Percentiles rank a stretch among this genome's conserved stretches.
These are phyloP conservation scores for Aspergillus proliferans DNA, from an alignment of 2,329 filamentous ascomycete genomes.

Conservation along the genomic window DNA sequence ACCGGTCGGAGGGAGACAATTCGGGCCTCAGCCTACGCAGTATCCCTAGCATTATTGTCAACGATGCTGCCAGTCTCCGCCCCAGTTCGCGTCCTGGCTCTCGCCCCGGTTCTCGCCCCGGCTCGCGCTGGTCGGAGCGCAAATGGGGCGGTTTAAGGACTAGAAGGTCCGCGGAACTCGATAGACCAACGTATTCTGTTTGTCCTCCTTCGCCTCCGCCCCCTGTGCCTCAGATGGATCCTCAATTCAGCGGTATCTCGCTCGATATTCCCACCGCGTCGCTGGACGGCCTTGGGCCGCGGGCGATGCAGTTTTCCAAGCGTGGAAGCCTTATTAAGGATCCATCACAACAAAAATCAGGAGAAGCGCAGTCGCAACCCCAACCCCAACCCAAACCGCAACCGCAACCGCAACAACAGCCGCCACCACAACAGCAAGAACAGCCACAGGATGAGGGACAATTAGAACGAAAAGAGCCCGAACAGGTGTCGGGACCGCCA, in stretches of 20 bases:
- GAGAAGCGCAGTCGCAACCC: constrained; percentile 5
- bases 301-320: constrained; percentile 53
- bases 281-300: constrained; percentile 48
- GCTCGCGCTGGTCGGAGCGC: constrained; percentile 40
- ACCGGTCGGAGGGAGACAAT: constrained; percentile 16
- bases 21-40: constrained; percentile 24
- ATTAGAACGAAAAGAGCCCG: not conserved
- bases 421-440: not conserved
- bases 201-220: constrained; percentile 11
- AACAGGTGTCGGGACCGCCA: not conserved
- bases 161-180: constrained; percentile 29
- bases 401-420: constrained; percentile 3
- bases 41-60: constrained; percentile 37
- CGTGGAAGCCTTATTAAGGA: constrained; percentile 55
- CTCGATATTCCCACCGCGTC: constrained; percentile 51
- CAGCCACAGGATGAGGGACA: not conserved
- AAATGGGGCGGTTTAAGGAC: constrained; percentile 34
- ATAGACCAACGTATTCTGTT: constrained; percentile 21
- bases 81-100: constrained; percentile 28
- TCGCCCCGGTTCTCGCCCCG: constrained; percentile 28
- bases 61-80: constrained; percentile 24
- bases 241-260: constrained; percentile 45
- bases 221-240: constrained; percentile 27
- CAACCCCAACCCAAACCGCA: constrained; percentile 4
- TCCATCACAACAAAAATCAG: constrained; percentile 28